Percentiles rank a stretch among this genome's conserved stretches.
Evolutionary conservation across 202 grass and related monocot species (phyloP).

Genomic region (Brachypodium distachyon): DNA sequence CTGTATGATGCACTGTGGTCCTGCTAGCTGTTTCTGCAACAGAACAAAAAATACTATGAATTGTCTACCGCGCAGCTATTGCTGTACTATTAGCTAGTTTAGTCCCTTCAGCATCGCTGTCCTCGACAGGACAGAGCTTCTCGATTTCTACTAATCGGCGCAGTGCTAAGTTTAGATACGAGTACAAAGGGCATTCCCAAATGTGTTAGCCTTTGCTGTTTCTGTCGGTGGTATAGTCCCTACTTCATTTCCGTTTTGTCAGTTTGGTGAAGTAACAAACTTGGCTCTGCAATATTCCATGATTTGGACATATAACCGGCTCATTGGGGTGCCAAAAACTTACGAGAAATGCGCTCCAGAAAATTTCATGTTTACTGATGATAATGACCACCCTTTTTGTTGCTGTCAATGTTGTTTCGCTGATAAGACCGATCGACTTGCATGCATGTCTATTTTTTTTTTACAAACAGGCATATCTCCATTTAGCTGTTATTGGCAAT

Average conservation of each 20-base stretch:
- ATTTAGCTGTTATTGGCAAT: background rate
- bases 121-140: background rate
- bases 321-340: constrained; percentile 14
- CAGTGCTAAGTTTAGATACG: background rate
- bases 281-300: background rate
- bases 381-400: background rate
- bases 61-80: background rate
- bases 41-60: background rate
- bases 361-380: background rate
- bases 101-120: no score
- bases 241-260: background rate
- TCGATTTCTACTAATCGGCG: background rate
- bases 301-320: background rate
- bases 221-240: background rate
- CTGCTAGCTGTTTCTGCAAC: background rate
- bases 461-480: background rate
- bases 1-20: background rate
- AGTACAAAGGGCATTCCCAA: background rate
- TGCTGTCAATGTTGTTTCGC: constrained; percentile 7
- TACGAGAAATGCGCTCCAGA: background rate
- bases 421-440: constrained; percentile 10
- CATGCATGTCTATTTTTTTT: background rate
- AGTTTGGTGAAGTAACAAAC: constrained; percentile 21
- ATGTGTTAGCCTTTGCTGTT: background rate
- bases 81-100: background rate